Evolutionary conservation across 345 rosid genomes (phyloP), one percentile per base, ranked within the genome.

Genomic region (Salix purpurea): DNA sequence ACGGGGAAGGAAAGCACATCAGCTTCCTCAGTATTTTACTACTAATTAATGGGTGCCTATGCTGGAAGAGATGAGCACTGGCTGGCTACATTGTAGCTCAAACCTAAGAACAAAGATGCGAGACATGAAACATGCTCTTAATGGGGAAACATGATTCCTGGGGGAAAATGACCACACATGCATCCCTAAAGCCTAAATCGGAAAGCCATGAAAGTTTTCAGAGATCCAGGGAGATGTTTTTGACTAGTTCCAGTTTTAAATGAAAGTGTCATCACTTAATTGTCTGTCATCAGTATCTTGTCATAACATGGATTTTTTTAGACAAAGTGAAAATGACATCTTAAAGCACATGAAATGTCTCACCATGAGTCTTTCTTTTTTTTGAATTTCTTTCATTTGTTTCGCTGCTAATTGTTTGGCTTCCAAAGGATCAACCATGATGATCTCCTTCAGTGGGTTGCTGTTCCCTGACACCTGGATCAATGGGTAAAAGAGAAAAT

Each of bases 381-480:
- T 93, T 87, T 62, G 78, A 61, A 93, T 86, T 79, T 82, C 81
- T 76, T 84, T 88, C 91, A 91, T 85, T 79, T 93, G 93, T 73
- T 88, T 89, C n/a, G 85, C 84, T 36, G 98, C 99, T 76, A 95
- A 81, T 75, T 85, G 84, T 83, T 93, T 95, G 48, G 99, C 99
- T 68, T 95, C 97, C 77, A 85, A 71, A 71, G 98, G 99, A 76
- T 93, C 98, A 74, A 96, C 98, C 99, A 96, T 96, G 78, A 88
- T 81, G 40, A 91, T 81, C 71, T 83, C 86, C 6, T 79, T 85
- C 50, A 81, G 62, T 5, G 75, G 75, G 69, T 46, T 79, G 73
- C 77, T 84, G 67, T 77, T 82, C 44, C 86, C 84, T 2, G 87
- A 81, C 46, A 88, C 86, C 91, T 88, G 81, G 50, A 44, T 44